These are phyloP conservation scores for Atkinsonella hypoxylon DNA, from an alignment of 2,329 filamentous ascomycete species.

Conservation along the genomic window DNA sequence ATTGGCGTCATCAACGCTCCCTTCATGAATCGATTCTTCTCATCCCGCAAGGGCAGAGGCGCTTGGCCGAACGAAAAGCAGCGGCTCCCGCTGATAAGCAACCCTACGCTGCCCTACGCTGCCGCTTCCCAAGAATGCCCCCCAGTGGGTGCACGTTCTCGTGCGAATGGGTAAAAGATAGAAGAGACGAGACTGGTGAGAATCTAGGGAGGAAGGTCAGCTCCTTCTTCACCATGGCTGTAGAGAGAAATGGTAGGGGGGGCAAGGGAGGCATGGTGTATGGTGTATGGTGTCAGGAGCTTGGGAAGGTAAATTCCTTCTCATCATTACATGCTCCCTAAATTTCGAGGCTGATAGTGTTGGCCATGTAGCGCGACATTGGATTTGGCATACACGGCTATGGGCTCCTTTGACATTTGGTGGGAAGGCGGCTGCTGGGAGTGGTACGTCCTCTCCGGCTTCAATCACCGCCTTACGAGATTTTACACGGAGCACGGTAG, in stretches of 20 bases:
- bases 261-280: constrained; percentile 72
- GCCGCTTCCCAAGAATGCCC: constrained; percentile 50
- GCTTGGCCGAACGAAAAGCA: constrained; percentile 58
- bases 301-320: constrained; percentile 36
- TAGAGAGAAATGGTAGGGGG: constrained; percentile 47
- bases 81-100: constrained; percentile 49
- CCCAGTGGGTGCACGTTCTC: constrained; percentile 59
- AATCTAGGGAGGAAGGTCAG: constrained; percentile 63
- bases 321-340: neutral
- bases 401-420: constrained; percentile 69
- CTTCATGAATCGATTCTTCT: constrained; percentile 57
- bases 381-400: constrained; percentile 63
- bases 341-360: neutral
- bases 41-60: constrained; percentile 51
- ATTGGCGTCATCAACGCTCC: constrained; percentile 65
- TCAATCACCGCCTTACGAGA: neutral
- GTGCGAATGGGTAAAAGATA: constrained; percentile 72
- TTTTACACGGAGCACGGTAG: neutral
- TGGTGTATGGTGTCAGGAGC: constrained; percentile 58
- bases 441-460: constrained; percentile 35
- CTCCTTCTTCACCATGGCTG: constrained; percentile 64
- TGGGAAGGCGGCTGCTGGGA: constrained; percentile 78
- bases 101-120: constrained; percentile 51
- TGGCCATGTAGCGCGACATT: constrained; percentile 46
- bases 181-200: constrained; percentile 50